Evolutionary conservation across 2,329 filamentous ascomycete genomes (phyloP).

Genomic region (Sclerotiophoma versabilis): DNA sequence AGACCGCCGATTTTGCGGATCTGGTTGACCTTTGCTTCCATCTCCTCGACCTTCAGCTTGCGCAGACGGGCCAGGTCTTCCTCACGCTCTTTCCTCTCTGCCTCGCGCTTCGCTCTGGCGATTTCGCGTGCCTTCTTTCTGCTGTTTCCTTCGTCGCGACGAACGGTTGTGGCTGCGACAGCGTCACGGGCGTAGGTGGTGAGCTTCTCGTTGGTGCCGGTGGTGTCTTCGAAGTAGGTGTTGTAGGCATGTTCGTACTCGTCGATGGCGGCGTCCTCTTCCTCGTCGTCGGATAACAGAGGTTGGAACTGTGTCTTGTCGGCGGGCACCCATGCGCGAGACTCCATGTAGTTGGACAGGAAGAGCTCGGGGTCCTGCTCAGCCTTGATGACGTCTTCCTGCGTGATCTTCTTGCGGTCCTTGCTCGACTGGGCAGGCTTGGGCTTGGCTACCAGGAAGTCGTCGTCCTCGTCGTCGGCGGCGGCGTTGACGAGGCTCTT

Average conservation of each 20-base stretch:
- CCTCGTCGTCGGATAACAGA: slow-evolving; percentile 91
- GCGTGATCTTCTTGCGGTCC: slow-evolving; percentile 51
- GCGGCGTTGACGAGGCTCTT: slow-evolving; percentile 74
- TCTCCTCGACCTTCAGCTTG: slow-evolving; percentile 89
- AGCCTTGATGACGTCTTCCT: slow-evolving; percentile 70
- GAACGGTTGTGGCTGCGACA: slow-evolving; percentile 80
- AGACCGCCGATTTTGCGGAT: slow-evolving; percentile 90
- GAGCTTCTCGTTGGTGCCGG: slow-evolving; percentile 84
- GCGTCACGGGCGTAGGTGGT: slow-evolving; percentile 89
- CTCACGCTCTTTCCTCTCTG: slow-evolving; percentile 75
- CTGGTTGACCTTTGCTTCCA: slow-evolving; percentile 83
- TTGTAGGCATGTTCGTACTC: slow-evolving; percentile 94
- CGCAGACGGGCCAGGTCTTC: slow-evolving; percentile 84
- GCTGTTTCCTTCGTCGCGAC: slow-evolving; percentile 79
- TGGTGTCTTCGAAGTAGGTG: slow-evolving; percentile 91
- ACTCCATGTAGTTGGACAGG: slow-evolving; percentile 93
- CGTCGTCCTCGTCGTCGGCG: slow-evolving; percentile 65
- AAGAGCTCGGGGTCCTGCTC: slow-evolving; percentile 91
- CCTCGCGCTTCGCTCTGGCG: slow-evolving; percentile 79
- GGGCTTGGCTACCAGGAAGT: slow-evolving; percentile 77
- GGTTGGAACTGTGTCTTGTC: slow-evolving; percentile 74
- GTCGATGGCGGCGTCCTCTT: slow-evolving; percentile 76
- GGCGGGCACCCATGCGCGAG: slow-evolving; percentile 84
- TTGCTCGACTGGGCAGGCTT: slow-evolving; percentile 47
- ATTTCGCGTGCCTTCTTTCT: slow-evolving; percentile 80